phyloP scores from a whole-genome alignment of 345 rosid genomes.

The Cardamine chenopodiifolia region DNA sequence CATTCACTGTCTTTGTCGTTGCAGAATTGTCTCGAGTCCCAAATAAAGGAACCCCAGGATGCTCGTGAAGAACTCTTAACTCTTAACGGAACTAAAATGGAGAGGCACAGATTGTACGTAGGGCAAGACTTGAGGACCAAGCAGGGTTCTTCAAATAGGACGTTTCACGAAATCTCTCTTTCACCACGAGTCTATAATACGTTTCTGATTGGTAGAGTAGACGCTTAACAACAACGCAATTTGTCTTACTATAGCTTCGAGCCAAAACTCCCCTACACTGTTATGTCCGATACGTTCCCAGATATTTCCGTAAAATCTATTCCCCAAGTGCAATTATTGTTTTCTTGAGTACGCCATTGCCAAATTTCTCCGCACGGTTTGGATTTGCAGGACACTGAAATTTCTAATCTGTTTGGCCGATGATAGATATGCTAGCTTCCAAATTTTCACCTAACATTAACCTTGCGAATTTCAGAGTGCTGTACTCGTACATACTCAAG shows the following conservation, averaged over 20 bases:
- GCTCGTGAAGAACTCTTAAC: slow-evolving; percentile 6
- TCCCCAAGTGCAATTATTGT: not conserved
- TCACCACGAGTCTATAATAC: not conserved
- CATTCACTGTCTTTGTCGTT: not conserved
- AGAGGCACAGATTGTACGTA: slow-evolving; percentile 8
- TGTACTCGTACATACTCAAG: slow-evolving; percentile 20
- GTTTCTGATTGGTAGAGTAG: slow-evolving; percentile 13
- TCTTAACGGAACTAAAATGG: not conserved
- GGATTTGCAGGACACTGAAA: not conserved
- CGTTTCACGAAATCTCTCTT: not conserved
- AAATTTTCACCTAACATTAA: not conserved
- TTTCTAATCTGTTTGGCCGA: not conserved
- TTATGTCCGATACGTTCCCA: not conserved
- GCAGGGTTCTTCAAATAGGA: not conserved
- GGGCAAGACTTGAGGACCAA: not conserved
- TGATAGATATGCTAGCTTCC: slow-evolving; percentile 15
- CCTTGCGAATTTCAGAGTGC: not conserved
- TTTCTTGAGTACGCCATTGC: not conserved
- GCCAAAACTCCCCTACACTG: not conserved
- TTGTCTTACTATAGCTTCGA: not conserved
- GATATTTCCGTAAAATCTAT: not conserved
- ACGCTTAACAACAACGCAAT: not conserved
- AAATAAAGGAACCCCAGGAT: not conserved
- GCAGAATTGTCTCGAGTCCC: not conserved
- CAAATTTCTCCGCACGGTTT: not conserved